These are phyloP conservation scores for Fusarium praegraminearum DNA, from an alignment of 2,329 filamentous ascomycete genomes.

Conservation along the genomic window DNA sequence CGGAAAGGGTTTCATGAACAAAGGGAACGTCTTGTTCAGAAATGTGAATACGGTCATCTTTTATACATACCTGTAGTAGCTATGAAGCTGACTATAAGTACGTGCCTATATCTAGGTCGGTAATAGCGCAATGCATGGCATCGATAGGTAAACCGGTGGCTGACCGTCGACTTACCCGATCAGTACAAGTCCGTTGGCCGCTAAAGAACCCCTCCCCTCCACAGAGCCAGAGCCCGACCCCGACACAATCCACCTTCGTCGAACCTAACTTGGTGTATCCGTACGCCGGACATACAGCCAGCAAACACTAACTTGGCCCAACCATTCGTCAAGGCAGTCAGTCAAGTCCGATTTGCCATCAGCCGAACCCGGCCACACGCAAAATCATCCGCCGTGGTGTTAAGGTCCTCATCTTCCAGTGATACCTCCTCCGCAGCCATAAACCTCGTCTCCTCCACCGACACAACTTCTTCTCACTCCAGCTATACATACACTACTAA, in stretches of 20 bases:
- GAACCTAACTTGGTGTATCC: constrained; percentile 11
- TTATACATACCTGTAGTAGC: background rate
- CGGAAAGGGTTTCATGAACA: constrained; percentile 31
- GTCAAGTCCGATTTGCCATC: constrained; percentile 7
- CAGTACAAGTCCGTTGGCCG: constrained; percentile 26
- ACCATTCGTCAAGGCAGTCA: constrained; percentile 13
- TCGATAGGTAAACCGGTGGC: constrained; percentile 14
- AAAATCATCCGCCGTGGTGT: constrained; percentile 17
- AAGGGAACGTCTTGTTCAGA: constrained; percentile 15
- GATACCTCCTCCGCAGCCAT: constrained; percentile 14
- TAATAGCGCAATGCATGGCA: background rate
- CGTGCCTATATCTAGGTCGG: background rate
- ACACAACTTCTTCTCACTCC: background rate
- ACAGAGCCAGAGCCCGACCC: constrained; percentile 4
- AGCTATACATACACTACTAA: background rate
- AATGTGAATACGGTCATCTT: constrained; percentile 31
- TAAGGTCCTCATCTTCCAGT: constrained; percentile 7
- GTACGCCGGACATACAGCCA: background rate
- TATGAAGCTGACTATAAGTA: background rate
- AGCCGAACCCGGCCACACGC: constrained; percentile 43
- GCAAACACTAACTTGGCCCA: constrained; percentile 12
- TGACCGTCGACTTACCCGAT: constrained; percentile 30
- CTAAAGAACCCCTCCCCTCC: constrained; percentile 29
- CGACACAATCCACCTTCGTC: constrained; percentile 20
- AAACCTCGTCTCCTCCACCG: constrained; percentile 14